Evolutionary conservation across 2,329 filamentous ascomycete genomes (phyloP), one percentile per base, ranked within the genome.

Genomic region (Sporothrix euskadiensis): DNA sequence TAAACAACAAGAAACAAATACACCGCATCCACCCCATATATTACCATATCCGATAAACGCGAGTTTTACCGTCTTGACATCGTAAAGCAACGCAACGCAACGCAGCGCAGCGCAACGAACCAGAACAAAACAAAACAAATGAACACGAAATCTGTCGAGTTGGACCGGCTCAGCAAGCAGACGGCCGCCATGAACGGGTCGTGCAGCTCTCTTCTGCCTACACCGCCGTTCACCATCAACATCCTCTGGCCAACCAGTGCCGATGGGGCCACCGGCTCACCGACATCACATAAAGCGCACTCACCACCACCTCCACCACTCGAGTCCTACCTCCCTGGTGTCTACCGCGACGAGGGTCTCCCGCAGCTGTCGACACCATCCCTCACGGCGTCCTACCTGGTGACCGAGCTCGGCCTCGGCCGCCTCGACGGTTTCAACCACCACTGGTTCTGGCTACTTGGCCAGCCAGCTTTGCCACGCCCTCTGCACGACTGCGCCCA

Each of bases 401-500:
- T 52, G 12, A 69, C 71, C 26, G 76, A 76, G 73, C 72, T 77
- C 39, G 75, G 75, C 12, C 75, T 77, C 22, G 74, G 74, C 65
- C 75, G 75, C 10, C 76, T 77, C 63, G 76, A 76, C 61, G 72
- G 72, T 68, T 74, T 73, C 69, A n/a, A 22, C 69, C 73, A 74
- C 73, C 75, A 75, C 74, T 76, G 75, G 76, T 75, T 76, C 71
- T 77, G 76, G 76, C 76, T 77, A 71, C 75, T 77, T 3, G 74
- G 74, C 32, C 41, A 73, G 39, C 76, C 76, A 1, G 72, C 72
- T 1, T 73, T 77, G 57, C 78, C 78, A 14, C 76, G 76, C 9
- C 76, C 78, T 6, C 73, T 79, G 70, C 77, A 79, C 70, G 74
- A 77, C 74, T 75, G 76, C 61, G 68, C 65, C 3, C 72, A 75